These are phyloP conservation scores for Bidens hawaiensis DNA, from an alignment of 140 eudicot genomes.

Conservation along the genomic window DNA sequence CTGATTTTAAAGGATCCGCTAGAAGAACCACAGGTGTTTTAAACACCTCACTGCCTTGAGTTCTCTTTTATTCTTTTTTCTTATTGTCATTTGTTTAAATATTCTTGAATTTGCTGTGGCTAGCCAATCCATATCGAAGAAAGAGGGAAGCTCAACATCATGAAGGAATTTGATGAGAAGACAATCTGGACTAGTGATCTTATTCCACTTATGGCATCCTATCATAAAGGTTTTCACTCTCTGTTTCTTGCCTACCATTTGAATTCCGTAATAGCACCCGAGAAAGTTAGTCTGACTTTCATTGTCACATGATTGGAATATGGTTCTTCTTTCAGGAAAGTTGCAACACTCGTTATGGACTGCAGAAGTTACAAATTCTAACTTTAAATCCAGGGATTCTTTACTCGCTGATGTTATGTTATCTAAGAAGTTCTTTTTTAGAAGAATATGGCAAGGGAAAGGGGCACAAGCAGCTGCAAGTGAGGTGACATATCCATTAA, in stretches of 20 bases:
- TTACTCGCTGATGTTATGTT: constrained; percentile 40
- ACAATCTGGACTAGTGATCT: constrained; percentile 91
- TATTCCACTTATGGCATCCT: constrained; percentile 86
- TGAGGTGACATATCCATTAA: constrained; percentile 49
- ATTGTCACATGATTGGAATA: constrained; percentile 9
- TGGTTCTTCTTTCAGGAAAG: constrained; percentile 53
- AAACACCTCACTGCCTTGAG: background rate
- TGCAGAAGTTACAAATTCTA: constrained; percentile 48
- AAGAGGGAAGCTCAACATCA: constrained; percentile 68
- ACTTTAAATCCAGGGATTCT: constrained; percentile 35
- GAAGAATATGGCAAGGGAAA: constrained; percentile 98
- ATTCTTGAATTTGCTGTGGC: constrained; percentile 13
- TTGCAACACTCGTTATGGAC: constrained; percentile 92
- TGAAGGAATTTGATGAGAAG: constrained; percentile 89
- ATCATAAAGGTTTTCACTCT: constrained; percentile 68
- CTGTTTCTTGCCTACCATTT: background rate
- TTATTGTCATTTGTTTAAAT: constrained; percentile 6
- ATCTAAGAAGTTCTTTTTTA: constrained; percentile 59
- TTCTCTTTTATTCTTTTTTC: background rate
- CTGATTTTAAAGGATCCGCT: constrained; percentile 71
- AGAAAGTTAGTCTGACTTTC: constrained; percentile 12
- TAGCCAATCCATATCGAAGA: constrained; percentile 82
- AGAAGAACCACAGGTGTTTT: constrained; percentile 83
- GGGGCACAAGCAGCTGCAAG: constrained; percentile 87
- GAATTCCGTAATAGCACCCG: too few relatives aligned